Conservation (phyloP, 306 rosid genomes). For the Hippophae rhamnoides region DNA sequence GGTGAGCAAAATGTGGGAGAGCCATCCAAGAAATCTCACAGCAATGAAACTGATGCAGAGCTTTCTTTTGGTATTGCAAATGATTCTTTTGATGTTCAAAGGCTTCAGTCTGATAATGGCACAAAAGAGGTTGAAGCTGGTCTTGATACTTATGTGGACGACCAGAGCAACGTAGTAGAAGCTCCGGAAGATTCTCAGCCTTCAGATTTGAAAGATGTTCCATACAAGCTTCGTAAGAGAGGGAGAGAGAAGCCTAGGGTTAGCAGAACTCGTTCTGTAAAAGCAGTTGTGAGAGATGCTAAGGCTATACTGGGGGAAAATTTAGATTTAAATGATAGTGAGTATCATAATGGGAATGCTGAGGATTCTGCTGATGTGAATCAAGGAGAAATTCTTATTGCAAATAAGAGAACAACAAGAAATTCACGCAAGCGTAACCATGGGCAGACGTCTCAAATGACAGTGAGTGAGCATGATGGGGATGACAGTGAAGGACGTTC, state of each 20-base stretch:
- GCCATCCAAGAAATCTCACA: slow-evolving; percentile 26
- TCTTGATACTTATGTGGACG: slow-evolving; percentile 47
- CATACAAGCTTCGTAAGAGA: slow-evolving; percentile 34
- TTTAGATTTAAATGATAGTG: slow-evolving; percentile 34
- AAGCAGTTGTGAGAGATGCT: slow-evolving; percentile 67
- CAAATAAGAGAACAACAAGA: slow-evolving; percentile 24
- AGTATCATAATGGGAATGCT: slow-evolving; percentile 54
- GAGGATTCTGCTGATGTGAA: slow-evolving; percentile 52
- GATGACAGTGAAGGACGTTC: slow-evolving; percentile 64
- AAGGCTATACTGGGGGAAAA: slow-evolving; percentile 57
- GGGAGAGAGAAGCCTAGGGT: slow-evolving; percentile 30
- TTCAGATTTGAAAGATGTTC: slow-evolving; percentile 36
- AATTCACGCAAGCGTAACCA: slow-evolving; percentile 53
- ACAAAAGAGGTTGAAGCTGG: slow-evolving; percentile 44
- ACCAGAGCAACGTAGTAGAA: slow-evolving; percentile 47
- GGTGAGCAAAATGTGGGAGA: slow-evolving; percentile 32
- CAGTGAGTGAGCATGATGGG: slow-evolving; percentile 43
- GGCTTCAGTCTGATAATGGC: slow-evolving; percentile 48
- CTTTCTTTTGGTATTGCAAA: slow-evolving; percentile 56
- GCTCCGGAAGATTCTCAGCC: slow-evolving; percentile 42
- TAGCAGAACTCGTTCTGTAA: slow-evolving; percentile 48
- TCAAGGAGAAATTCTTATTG: slow-evolving; percentile 33
- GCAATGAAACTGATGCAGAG: slow-evolving; percentile 60
- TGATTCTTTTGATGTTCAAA: slow-evolving; percentile 50
- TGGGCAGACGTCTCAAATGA: slow-evolving; percentile 50